These are phyloP conservation scores for Penicillium cosmopolitanum DNA, from an alignment of 495 filamentous ascomycete species.

Conservation along the genomic window DNA sequence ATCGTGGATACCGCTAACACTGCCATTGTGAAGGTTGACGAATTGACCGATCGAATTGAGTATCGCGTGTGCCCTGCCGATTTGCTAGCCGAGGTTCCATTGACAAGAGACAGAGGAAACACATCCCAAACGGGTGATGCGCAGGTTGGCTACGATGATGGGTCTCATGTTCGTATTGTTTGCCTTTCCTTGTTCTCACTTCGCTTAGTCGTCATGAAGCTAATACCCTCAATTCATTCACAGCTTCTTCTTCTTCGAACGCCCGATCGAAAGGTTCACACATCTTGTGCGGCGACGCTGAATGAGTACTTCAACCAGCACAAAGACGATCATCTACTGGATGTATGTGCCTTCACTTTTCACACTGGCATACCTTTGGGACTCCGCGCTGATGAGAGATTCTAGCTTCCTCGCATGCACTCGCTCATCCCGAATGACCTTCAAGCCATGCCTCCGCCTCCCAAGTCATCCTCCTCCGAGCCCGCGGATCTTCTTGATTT, in stretches of 20 bases:
- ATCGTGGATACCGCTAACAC: not conserved
- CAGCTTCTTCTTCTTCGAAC: not conserved
- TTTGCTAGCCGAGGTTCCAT: too few relatives aligned
- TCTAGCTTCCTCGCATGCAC: not conserved
- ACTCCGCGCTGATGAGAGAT: not conserved
- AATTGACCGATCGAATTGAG: not conserved
- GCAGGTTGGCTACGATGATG: not conserved
- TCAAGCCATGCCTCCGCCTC: not conserved
- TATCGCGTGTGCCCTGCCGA: not conserved
- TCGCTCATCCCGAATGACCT: not conserved
- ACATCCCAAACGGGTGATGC: not conserved
- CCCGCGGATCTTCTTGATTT: not conserved
- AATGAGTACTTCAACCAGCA: not conserved
- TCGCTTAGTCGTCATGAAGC: not conserved
- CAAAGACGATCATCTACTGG: not conserved
- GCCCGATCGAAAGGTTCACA: not conserved
- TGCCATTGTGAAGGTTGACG: not conserved
- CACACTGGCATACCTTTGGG: too few relatives aligned
- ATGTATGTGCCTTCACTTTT: not conserved
- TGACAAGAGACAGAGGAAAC: too few relatives aligned
- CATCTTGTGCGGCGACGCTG: not conserved
- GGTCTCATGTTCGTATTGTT: not conserved
- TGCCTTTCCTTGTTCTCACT: too few relatives aligned
- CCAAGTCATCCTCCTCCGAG: not conserved
- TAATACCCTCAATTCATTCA: not conserved